phyloP scores from a whole-genome alignment of 768 basidiomycete genomes.

The Boletellus emodensis region DNA sequence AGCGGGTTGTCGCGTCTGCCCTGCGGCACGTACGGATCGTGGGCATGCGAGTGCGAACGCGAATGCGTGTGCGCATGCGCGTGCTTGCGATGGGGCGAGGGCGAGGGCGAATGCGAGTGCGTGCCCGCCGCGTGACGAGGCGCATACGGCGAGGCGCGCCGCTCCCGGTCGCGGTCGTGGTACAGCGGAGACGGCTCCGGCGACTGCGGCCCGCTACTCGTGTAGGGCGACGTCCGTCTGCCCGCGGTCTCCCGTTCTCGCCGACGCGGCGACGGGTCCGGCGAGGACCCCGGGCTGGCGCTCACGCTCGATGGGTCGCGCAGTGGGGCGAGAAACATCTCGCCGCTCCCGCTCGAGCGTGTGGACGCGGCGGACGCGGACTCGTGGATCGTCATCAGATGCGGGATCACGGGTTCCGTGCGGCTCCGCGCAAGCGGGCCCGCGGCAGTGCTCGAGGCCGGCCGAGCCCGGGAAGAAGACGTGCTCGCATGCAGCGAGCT shows the following conservation, averaged over 20 bases:
- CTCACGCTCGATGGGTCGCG: conserved; percentile 5
- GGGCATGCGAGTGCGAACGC: background rate
- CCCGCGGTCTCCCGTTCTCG: conserved; percentile 3
- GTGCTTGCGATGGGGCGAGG: background rate
- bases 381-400: conserved; percentile 29
- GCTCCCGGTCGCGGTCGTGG: conserved; percentile 11
- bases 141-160: conserved; percentile 20
- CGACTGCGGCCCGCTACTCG: conserved; percentile 8
- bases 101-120: no score
- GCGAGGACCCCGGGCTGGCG: conserved; percentile 20
- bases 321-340: conserved; percentile 25
- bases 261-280: conserved; percentile 27
- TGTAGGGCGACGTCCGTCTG: conserved; percentile 23
- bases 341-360: conserved; percentile 13
- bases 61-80: background rate
- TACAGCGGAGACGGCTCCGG: conserved; percentile 29
- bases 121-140: background rate
- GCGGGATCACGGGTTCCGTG: conserved; percentile 26
- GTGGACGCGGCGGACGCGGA: conserved; percentile 12
- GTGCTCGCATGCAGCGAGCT: conserved; percentile 17
- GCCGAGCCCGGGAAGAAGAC: conserved; percentile 8
- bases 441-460: conserved; percentile 1
- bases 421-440: conserved; percentile 24
- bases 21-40: conserved; percentile 6
- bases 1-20: conserved; percentile 27